Base-by-base conservation (phyloP, 2,329 filamentous ascomycete species). In the Furcasterigmium sp. region DNA sequence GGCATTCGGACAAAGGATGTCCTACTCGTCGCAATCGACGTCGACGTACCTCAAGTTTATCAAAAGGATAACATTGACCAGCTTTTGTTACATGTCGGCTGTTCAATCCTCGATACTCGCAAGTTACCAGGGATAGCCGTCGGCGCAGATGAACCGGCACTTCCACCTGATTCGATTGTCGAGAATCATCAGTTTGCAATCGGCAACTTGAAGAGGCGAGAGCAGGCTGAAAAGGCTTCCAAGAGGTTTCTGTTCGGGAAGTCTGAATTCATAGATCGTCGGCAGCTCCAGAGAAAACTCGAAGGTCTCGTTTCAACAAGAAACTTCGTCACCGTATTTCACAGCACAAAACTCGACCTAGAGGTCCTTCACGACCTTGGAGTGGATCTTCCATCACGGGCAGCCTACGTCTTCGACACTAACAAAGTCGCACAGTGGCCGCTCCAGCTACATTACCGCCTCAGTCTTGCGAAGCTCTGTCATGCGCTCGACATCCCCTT, bases 391-490 rank as follows among this genome's bases (percentile, higher is more conserved):
- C 23, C 23, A 11, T 26, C 23, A 26, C 23, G 7, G 7, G 23
- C 7, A 26, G 23, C 11, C 23, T 54, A 47, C 32, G 45, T 49
- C 3, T 47, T 60, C 36, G 53, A 59, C 23, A 55, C 53, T 3
- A 49, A 51, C 35, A 56, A 56, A 39, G 52, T 49, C 19, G 52
- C 51, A 23, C 52, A 58, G 29, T 47, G 49, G 45, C 51, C 52
- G 17, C 48, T 58, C 6, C 39, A 53, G 35, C 42, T 59, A 25
- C 51, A 42, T 10, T 55, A 54, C 32, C 41, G 52, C n/a, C 51
- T 52, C 15, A 50, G 46, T 25, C 41, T 57, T 11, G 43, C 48
- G 38, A 47, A 48, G 17, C 41, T 58, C 2, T 52, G 57, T 3
- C 39, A 49, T 8, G 30, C 47, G 19, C 38, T 55, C 9, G 30